Evolutionary conservation across 441 rosid species (phyloP).

Genomic region (Biscutella laevigata): DNA sequence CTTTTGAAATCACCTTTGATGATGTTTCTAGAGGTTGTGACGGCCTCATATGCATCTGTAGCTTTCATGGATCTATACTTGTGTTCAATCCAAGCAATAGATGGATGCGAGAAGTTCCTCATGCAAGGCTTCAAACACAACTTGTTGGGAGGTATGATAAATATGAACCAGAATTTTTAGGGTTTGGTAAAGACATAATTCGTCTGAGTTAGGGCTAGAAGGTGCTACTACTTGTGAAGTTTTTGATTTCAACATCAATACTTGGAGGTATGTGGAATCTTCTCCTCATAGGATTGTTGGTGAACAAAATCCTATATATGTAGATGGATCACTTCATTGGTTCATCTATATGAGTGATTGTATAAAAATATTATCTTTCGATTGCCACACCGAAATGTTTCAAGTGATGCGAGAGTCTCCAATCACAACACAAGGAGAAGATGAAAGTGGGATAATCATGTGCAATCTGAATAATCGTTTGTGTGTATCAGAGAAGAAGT

Average conservation of each 20-base stretch:
- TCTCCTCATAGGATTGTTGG: background rate
- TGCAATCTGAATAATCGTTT: background rate
- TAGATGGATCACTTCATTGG: background rate
- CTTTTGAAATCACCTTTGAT: background rate
- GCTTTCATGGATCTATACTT: background rate
- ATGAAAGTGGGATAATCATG: background rate
- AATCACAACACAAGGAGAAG: background rate
- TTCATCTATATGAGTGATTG: background rate
- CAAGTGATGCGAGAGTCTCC: background rate
- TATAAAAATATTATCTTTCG: background rate
- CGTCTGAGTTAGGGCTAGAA: background rate
- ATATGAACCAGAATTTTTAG: background rate
- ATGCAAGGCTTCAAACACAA: background rate
- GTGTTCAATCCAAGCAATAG: background rate
- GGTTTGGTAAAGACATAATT: constrained; percentile 2
- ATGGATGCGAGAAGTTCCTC: background rate
- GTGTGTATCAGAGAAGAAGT: constrained; percentile 1
- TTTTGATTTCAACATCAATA: background rate
- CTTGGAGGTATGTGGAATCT: constrained; percentile 1
- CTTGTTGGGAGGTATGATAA: background rate
- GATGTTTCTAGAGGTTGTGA: background rate
- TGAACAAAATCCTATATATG: background rate
- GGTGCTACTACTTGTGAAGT: constrained; percentile 5
- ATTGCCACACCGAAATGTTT: constrained; percentile 6
- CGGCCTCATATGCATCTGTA: background rate